These are phyloP conservation scores for Saxophila tyrrhenica DNA, from an alignment of 495 filamentous ascomycete genomes.

Conservation along the genomic window DNA sequence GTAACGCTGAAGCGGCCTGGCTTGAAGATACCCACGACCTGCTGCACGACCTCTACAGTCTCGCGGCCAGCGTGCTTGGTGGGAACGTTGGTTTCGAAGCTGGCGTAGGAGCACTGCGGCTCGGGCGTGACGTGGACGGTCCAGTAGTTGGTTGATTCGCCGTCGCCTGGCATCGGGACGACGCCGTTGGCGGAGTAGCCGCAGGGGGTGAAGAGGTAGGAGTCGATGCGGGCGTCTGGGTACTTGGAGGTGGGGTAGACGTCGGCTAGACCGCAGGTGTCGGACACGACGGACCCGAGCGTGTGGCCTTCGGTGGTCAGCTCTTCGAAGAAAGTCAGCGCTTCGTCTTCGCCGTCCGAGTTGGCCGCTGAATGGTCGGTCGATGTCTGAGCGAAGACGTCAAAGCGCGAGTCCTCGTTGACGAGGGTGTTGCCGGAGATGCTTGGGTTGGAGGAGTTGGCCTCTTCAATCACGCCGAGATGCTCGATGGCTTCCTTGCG, in stretches of 20 bases:
- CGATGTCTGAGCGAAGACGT: slow-evolving; percentile 67
- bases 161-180: slow-evolving; percentile 58
- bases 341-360: slow-evolving; percentile 45
- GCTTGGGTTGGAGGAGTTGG: slow-evolving; percentile 24
- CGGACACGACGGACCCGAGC: slow-evolving; percentile 84
- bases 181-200: slow-evolving; percentile 98
- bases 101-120: slow-evolving; percentile 95
- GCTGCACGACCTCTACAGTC: slow-evolving; percentile 80
- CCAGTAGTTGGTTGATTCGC: slow-evolving; percentile 71
- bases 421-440: slow-evolving; percentile 34
- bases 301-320: slow-evolving; percentile 88
- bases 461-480: slow-evolving; percentile 34
- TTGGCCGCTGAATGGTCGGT: slow-evolving; percentile 51
- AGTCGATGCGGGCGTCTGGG: slow-evolving; percentile 87
- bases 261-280: slow-evolving; percentile 76
- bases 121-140: slow-evolving; percentile 98
- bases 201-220: slow-evolving; percentile 94
- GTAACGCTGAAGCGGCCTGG: slow-evolving; percentile 95
- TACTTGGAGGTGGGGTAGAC: slow-evolving; percentile 80
- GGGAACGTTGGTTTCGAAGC: slow-evolving; percentile 99
- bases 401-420: slow-evolving; percentile 43
- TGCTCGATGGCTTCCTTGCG: slow-evolving; percentile 40
- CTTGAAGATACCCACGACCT: slow-evolving; percentile 90
- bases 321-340: slow-evolving; percentile 51
- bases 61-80: slow-evolving; percentile 55